A percentile compares a stretch with the other conserved stretches of the same genome.
Evolutionary conservation across 345 rosid species (phyloP).

Genomic region (Euphorbia pulcherrima): DNA sequence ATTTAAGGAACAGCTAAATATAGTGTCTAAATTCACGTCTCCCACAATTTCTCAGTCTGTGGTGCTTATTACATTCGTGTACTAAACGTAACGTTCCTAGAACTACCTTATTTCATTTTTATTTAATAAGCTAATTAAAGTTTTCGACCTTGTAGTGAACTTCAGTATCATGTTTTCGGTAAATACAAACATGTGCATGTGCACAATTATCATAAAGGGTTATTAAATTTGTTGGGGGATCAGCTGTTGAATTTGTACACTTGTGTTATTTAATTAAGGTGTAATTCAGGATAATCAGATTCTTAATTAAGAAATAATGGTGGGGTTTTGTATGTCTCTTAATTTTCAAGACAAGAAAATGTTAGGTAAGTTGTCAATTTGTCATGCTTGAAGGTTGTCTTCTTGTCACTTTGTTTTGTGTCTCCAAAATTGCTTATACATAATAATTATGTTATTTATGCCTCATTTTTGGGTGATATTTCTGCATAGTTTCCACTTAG

Average conservation of each 20-base stretch:
- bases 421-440: too few species aligned
- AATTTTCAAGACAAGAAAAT: background rate
- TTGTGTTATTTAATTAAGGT: too few species aligned
- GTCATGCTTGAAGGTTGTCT: background rate
- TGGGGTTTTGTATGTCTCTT: background rate
- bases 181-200: background rate
- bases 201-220: background rate
- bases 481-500: background rate
- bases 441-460: background rate
- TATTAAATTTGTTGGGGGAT: too few species aligned
- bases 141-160: too few species aligned
- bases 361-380: background rate
- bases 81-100: background rate
- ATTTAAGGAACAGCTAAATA: background rate
- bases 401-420: background rate
- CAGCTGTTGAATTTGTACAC: too few species aligned
- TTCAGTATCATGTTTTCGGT: background rate
- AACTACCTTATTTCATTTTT: background rate
- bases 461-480: background rate
- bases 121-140: background rate
- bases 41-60: background rate
- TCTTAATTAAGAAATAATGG: background rate
- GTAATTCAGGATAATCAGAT: background rate
- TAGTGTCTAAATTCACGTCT: background rate
- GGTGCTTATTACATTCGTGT: background rate